These are phyloP conservation scores for Berkeleyomyces rouxiae DNA, from an alignment of 2,329 filamentous ascomycete genomes.

Conservation along the genomic window DNA sequence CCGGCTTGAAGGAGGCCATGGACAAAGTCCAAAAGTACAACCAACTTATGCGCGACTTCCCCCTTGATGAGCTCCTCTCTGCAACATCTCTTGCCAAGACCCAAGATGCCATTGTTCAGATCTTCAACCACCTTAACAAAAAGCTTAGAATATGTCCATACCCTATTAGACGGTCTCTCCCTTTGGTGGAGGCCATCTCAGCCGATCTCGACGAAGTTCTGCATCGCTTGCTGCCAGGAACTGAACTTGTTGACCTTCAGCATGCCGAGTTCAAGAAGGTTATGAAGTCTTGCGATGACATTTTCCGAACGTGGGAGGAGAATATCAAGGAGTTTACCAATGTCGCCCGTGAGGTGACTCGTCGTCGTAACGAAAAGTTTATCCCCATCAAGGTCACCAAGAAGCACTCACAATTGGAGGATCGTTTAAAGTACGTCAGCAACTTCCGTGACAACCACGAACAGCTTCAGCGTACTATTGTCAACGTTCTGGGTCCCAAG, in stretches of 20 bases:
- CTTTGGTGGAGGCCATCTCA: constrained; percentile 93
- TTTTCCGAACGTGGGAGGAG: constrained; percentile 90
- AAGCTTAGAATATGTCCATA: constrained; percentile 95
- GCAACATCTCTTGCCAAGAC: constrained; percentile 79
- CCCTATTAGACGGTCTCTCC: constrained; percentile 75
- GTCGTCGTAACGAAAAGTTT: constrained; percentile 90
- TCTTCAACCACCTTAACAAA: constrained; percentile 92
- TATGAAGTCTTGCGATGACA: constrained; percentile 67
- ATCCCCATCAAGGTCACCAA: constrained; percentile 93
- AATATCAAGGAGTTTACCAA: constrained; percentile 97
- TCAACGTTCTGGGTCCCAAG: constrained; percentile 82
- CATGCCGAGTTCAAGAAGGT: constrained; percentile 78
- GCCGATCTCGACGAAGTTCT: constrained; percentile 77
- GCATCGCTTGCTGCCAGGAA: constrained; percentile 71
- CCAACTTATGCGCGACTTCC: constrained; percentile 95
- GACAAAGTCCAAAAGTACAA: constrained; percentile 98
- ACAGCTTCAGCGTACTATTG: constrained; percentile 87
- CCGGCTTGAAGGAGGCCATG: constrained; percentile 85
- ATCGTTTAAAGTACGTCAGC: constrained; percentile 79
- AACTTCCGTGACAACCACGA: constrained; percentile 96
- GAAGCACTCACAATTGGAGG: constrained; percentile 75
- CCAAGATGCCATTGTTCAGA: constrained; percentile 72
- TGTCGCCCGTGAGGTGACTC: constrained; percentile 84
- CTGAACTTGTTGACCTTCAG: constrained; percentile 77
- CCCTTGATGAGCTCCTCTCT: constrained; percentile 82